phyloP scores from a whole-genome alignment of 768 basidiomycete genomes.

The Epithele typhae region DNA sequence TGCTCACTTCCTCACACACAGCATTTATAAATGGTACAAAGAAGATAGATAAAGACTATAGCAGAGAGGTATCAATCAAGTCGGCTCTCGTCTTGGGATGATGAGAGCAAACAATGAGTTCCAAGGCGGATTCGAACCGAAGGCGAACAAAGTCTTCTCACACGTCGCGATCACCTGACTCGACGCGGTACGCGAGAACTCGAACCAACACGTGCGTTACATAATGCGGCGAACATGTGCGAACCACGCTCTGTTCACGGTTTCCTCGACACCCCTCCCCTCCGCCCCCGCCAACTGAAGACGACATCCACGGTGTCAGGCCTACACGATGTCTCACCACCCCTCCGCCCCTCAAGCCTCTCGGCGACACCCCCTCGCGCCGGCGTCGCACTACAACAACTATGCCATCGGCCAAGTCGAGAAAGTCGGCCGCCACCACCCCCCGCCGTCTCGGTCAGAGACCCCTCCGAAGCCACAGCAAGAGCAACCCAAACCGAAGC shows the following conservation, averaged over 20 bases:
- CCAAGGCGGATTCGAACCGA: not conserved
- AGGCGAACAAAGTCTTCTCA: no score
- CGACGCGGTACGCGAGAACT: conserved; percentile 20
- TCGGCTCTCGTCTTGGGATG: no score
- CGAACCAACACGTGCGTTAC: conserved; percentile 22
- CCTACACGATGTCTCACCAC: conserved; percentile 23
- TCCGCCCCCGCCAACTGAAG: conserved; percentile 5
- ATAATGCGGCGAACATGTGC: conserved; percentile 19
- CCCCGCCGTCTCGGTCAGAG: conserved; percentile 6
- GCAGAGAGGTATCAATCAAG: no score
- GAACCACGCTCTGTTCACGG: conserved; percentile 8
- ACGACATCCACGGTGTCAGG: conserved; percentile 27
- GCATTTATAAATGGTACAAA: no score
- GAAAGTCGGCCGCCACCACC: conserved; percentile 6
- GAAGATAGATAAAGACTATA: no score
- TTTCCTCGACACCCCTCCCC: conserved; percentile 1
- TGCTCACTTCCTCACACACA: no score
- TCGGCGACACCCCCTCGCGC: conserved; percentile 25
- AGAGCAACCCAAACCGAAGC: conserved; percentile 9
- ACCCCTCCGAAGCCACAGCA: conserved; percentile 23
- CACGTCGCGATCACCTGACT: conserved; percentile 19
- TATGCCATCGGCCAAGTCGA: conserved; percentile 19
- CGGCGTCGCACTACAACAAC: conserved; percentile 19
- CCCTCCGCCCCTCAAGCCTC: conserved; percentile 21
- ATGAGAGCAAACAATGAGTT: no score